Percentiles rank a stretch among this genome's conserved stretches.
These are phyloP conservation scores for Vicia sativa DNA, from an alignment of 306 rosid genomes.

Conservation along the genomic window DNA sequence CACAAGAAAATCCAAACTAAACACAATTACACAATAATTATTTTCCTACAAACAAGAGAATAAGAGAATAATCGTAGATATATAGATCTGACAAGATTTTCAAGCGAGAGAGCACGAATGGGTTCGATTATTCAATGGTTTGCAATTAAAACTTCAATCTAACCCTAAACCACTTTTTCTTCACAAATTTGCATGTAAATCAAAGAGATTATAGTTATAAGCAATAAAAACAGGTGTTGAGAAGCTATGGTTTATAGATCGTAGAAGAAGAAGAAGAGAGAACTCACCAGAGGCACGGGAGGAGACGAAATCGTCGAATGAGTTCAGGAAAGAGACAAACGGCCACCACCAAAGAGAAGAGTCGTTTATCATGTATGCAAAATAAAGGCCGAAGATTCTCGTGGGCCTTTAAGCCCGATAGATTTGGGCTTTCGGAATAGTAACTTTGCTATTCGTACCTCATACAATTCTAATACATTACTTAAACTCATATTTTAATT, in stretches of 20 bases:
- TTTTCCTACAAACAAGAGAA: neutral
- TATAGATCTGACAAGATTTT: neutral
- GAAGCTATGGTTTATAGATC: conserved; percentile 36
- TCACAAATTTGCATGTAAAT: neutral
- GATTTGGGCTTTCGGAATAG: neutral
- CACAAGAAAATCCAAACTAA: neutral
- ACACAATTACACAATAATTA: neutral
- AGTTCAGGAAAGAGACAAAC: neutral
- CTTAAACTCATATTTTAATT: too few relatives aligned
- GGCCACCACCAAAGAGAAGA: too few relatives aligned
- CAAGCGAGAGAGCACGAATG: neutral
- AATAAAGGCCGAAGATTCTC: neutral
- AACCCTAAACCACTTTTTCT: neutral
- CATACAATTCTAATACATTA: neutral
- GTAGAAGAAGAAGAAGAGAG: neutral
- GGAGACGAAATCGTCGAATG: neutral
- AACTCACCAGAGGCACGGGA: conserved; percentile 37
- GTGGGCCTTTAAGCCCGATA: neutral
- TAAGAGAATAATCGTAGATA: neutral
- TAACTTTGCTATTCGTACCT: neutral
- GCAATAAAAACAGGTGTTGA: neutral
- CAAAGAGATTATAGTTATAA: neutral
- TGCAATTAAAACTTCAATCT: neutral
- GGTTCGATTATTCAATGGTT: neutral
- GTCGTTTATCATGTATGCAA: neutral